phyloP scores from a whole-genome alignment of 805 yeast genomes.

The Schizosaccharomyces octosporus region DNA sequence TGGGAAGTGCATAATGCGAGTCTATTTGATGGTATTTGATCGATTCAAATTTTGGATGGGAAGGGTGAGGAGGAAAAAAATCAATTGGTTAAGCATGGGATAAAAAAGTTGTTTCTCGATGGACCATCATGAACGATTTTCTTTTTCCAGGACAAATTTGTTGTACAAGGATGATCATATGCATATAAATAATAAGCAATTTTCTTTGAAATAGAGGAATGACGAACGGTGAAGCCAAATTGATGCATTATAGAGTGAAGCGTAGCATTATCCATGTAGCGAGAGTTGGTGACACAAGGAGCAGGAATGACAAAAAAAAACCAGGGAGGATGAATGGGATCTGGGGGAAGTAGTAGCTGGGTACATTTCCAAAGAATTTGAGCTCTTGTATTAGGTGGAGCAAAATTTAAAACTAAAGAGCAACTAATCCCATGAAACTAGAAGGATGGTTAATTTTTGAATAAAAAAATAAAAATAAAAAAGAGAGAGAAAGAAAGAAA shows the following conservation, averaged over 20 bases:
- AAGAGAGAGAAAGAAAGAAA: too few species aligned
- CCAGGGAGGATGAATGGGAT: slow-evolving; percentile 12
- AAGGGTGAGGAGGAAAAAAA: too few species aligned
- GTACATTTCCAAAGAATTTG: slow-evolving; percentile 43
- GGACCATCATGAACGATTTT: not conserved
- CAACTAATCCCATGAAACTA: slow-evolving; percentile 47
- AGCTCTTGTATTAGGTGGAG: slow-evolving; percentile 46
- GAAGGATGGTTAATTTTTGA: slow-evolving; percentile 5
- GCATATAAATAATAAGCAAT: not conserved
- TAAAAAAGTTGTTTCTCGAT: not conserved
- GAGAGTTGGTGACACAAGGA: slow-evolving; percentile 63
- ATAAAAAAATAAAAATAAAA: not conserved
- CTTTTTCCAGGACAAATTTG: not conserved
- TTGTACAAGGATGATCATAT: slow-evolving; percentile 9
- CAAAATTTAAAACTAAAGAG: slow-evolving; percentile 72
- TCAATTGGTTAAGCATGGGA: not conserved
- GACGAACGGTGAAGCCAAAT: slow-evolving; percentile 26
- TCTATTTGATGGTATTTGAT: too few species aligned
- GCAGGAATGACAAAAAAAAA: slow-evolving; percentile 67
- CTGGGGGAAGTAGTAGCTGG: slow-evolving; percentile 23
- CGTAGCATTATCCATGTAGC: slow-evolving; percentile 34
- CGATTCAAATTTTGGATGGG: too few species aligned
- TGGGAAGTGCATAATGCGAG: too few species aligned
- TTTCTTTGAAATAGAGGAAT: not conserved
- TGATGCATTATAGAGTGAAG: slow-evolving; percentile 24